These are phyloP conservation scores for Globisporangium barbulae DNA, from an alignment of 352 stramenopile genomes.

Conservation along the genomic window DNA sequence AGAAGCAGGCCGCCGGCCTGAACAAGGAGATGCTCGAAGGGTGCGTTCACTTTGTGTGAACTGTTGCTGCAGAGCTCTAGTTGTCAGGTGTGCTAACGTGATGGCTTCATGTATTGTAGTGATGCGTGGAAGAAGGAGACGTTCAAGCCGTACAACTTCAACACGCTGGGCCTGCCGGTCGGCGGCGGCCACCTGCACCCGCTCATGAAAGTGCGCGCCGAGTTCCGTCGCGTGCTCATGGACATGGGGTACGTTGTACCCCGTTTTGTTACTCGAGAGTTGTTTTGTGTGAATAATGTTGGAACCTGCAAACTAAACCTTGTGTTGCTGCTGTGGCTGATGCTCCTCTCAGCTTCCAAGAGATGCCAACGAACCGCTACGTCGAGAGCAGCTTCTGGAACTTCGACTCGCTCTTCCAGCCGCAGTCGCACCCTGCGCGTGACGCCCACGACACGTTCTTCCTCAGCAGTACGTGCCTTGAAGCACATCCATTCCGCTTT, in stretches of 20 bases:
- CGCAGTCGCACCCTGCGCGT: constrained; percentile 97
- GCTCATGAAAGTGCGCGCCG: constrained; percentile 96
- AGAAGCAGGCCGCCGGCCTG: constrained; percentile 96
- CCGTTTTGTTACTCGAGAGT: not conserved
- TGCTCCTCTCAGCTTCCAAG: constrained; percentile 83
- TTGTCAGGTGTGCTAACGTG: not conserved
- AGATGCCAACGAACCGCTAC: constrained; percentile 99
- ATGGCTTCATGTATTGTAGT: constrained; percentile 19
- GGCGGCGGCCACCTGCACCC: constrained; percentile 97
- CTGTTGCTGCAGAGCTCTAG: not conserved
- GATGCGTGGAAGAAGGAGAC: constrained; percentile 94
- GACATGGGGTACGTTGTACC: constrained; percentile 93
- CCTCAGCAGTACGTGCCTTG: constrained; percentile 85
- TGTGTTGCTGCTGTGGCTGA: not conserved
- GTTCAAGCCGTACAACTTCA: constrained; percentile 99
- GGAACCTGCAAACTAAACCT: not conserved
- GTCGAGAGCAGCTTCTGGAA: constrained; percentile 99
- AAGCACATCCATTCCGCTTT: not conserved
- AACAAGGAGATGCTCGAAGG: constrained; percentile 99
- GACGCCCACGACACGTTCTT: constrained; percentile 99
- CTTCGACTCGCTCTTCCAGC: constrained; percentile 99
- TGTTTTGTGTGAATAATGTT: not conserved
- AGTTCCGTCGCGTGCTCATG: constrained; percentile 99
- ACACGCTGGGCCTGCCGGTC: constrained; percentile 92
- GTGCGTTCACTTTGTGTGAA: constrained; percentile 17